Evolutionary conservation across 352 stramenopile species (phyloP).

Genomic region (Phytophthora cactorum): DNA sequence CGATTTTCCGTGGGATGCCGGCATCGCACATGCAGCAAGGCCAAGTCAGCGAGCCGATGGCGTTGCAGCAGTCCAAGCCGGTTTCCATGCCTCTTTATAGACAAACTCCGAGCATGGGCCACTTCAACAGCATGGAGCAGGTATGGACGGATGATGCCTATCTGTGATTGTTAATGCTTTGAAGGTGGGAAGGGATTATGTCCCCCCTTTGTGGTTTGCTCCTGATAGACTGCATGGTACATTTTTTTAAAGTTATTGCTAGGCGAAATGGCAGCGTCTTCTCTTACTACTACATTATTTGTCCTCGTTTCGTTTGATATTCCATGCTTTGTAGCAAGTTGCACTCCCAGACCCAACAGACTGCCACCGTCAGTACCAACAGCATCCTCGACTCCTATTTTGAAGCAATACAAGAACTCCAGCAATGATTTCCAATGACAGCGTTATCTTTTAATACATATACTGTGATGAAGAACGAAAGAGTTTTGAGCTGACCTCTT

Average conservation of each 20-base stretch:
- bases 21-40: slow-evolving; percentile 38
- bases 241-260: slow-evolving; percentile 44
- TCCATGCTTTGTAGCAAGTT: background rate
- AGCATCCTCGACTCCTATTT: no score
- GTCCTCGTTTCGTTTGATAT: slow-evolving; percentile 5
- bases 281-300: slow-evolving; percentile 7
- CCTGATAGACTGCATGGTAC: slow-evolving; percentile 34
- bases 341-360: no score
- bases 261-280: slow-evolving; percentile 32
- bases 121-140: slow-evolving; percentile 71
- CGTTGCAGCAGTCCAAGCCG: slow-evolving; percentile 47
- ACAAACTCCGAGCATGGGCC: slow-evolving; percentile 43
- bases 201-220: slow-evolving; percentile 22
- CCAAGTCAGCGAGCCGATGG: slow-evolving; percentile 36
- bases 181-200: slow-evolving; percentile 5
- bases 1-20: slow-evolving; percentile 54
- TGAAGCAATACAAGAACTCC: no score
- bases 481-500: no score
- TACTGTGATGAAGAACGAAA: no score
- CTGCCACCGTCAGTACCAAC: no score
- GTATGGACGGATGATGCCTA: slow-evolving; percentile 55
- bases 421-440: no score
- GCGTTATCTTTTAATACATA: no score
- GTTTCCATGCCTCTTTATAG: slow-evolving; percentile 57
- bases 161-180: slow-evolving; percentile 38